Evolutionary conservation across 345 rosid genomes (phyloP), one percentile per base, ranked within the genome.

Genomic region (Conringia planisiliqua): DNA sequence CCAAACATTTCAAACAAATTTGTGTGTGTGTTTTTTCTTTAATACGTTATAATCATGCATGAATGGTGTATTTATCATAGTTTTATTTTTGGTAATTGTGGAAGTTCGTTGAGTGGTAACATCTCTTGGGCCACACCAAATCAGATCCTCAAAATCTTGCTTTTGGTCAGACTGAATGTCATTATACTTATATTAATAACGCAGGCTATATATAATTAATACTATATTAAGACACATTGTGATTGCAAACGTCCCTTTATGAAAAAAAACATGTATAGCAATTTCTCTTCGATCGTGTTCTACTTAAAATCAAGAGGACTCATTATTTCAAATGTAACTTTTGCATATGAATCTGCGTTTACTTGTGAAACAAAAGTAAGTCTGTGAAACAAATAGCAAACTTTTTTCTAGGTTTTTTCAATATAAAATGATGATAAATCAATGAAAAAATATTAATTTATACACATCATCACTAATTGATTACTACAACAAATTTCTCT

Each of bases 91-190:
- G 47, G 72, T 65, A 58, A 70, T 59, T 60, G 57, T 63, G 24
- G 42, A 50, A 66, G 43, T 64, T 44, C 42, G 76, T 71, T 71
- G 72, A 65, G 26, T 57, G 35, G 71, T 71, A 67, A 67, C 81
- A 60, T 60, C 48, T 66, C n/a, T 67, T 72, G 81, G 78, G 66
- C 74, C 78, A 72, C 35, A 78, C 73, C 74, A 67, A 14, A 73
- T 72, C 78, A 46, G 74, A 78, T 63, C 59, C 71, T 78, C 78
- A 62, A 68, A 73, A 73, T 78, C 78, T 78, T 72, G 71, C 73
- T 72, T 78, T 78, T 61, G 60, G 71, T 68, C 64, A 66, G 46
- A 62, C 67, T 72, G 5, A 68, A 68, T 52, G 62, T 36, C 56
- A 73, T 68, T 61, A 43, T 32, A 42, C 17, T 35, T 59, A 50